Percentiles rank a stretch among this genome's conserved stretches.
Conservation (phyloP, 805 yeast species). For the Yarrowia porcina region DNA sequence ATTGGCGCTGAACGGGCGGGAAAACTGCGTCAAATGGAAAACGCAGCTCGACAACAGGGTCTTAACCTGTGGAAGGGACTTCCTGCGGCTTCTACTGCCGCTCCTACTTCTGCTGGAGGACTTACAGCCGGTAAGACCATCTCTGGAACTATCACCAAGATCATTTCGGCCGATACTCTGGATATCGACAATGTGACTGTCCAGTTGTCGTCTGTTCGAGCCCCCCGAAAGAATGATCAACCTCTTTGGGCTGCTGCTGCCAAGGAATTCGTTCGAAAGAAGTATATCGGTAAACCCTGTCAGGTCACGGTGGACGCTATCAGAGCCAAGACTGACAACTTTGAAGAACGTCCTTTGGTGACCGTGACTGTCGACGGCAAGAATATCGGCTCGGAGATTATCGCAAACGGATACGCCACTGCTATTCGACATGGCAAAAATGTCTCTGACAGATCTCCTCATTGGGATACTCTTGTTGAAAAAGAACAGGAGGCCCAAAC, state of each 20-base stretch:
- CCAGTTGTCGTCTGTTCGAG: constrained; percentile 72
- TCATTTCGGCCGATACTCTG: constrained; percentile 67
- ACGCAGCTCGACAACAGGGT: constrained; percentile 53
- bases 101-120: constrained; percentile 42
- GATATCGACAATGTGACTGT: constrained; percentile 56
- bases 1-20: constrained; percentile 67
- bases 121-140: constrained; percentile 37
- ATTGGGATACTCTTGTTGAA: constrained; percentile 75
- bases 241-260: constrained; percentile 59
- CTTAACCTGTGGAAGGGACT: constrained; percentile 56
- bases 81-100: constrained; percentile 31
- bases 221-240: constrained; percentile 64
- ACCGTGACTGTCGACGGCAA: constrained; percentile 52
- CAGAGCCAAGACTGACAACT: constrained; percentile 57
- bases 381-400: constrained; percentile 60
- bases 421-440: constrained; percentile 75
- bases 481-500: constrained; percentile 59
- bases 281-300: constrained; percentile 69
- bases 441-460: constrained; percentile 59
- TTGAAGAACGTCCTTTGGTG: constrained; percentile 65
- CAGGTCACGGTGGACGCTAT: constrained; percentile 58
- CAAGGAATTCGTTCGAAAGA: constrained; percentile 69
- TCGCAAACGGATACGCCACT: constrained; percentile 67
- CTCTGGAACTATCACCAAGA: constrained; percentile 55
- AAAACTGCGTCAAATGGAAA: constrained; percentile 60